Base-by-base conservation (phyloP, 1,284 basidiomycete genomes). In the Malassezia arunalokei region DNA sequence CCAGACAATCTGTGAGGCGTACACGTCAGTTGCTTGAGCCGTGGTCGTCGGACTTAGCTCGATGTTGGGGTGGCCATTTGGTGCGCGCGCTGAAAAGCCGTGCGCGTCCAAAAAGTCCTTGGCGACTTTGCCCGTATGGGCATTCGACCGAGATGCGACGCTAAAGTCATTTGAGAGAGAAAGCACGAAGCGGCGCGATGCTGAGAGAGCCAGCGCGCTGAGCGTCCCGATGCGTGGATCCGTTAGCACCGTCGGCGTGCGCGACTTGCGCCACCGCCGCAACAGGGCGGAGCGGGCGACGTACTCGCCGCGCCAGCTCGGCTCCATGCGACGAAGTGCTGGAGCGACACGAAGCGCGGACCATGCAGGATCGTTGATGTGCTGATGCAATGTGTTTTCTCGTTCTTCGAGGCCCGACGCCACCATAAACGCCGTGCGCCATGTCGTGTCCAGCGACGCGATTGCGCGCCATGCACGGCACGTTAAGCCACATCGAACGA, bases 371-470 rank as follows among this genome's bases (percentile, higher is more conserved):
- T 51, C 49, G 74, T 58, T 76, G 74, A 30, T 80, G 33, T 35
- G 33, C 73, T 49, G n/a, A 30, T 20, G 24, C 54, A 59, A 17
- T 40, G 74, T 67, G 84, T 46, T 32, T 15, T 55, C 83, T 20
- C 83, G 83, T 6, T 77, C 74, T 44, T 86, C 78, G 40, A 80
- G 80, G 45, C 86, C 74, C 66, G 83, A 84, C 66, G 83, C 82
- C 54, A 77, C 79, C 49, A 81, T 76, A 68, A 86, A 86, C n/a
- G 86, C 86, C n/a, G 79, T 76, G 43, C 80, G 78, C 87, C 87
- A 90, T 30, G 84, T 87, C 61, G 81, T 82, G 56, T 90, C 87
- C 64, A 86, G 80, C 56, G 79, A 79, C 76, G 86, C 76, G 76
- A 86, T 83, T 54, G 78, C 75, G 60, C 79, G 76, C 57, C 88